A percentile compares a stretch with the other conserved stretches of the same genome.
phyloP scores from a whole-genome alignment of 257 asterid species.

The Scutellaria baicalensis region DNA sequence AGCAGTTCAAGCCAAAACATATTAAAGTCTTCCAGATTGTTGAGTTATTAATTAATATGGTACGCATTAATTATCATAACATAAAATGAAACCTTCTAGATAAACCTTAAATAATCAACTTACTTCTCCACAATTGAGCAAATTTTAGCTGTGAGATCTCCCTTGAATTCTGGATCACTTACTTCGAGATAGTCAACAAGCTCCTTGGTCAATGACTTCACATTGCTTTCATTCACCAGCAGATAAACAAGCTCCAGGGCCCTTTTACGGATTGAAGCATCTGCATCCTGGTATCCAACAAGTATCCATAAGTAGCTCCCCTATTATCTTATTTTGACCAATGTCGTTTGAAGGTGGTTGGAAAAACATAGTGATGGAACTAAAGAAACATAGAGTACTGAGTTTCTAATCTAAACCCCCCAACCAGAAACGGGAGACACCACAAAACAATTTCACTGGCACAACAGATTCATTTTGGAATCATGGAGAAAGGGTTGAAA shows the following conservation, averaged over 20 bases:
- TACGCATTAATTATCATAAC: neutral
- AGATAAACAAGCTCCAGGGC: constrained; percentile 95
- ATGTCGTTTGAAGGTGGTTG: neutral
- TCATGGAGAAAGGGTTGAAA: neutral
- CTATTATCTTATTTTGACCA: constrained; percentile 1
- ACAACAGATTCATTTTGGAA: neutral
- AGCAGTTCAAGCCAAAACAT: neutral
- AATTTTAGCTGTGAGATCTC: constrained; percentile 86
- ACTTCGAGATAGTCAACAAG: constrained; percentile 83
- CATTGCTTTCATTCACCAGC: constrained; percentile 84
- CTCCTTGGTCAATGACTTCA: constrained; percentile 80
- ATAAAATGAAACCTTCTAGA: neutral
- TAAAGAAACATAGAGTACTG: neutral
- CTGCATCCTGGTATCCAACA: constrained; percentile 71
- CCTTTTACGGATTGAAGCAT: constrained; percentile 97
- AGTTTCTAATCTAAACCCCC: neutral
- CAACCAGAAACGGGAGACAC: neutral
- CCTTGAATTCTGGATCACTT: constrained; percentile 88
- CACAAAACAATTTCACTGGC: neutral
- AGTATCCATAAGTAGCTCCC: constrained; percentile 12
- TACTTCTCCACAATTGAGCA: constrained; percentile 97
- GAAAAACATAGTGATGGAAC: constrained; percentile 4
- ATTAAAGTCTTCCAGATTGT: neutral
- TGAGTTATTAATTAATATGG: neutral
- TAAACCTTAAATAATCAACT: constrained; percentile 28